Base-by-base conservation (phyloP, 768 basidiomycete species). In the Amylocystis lapponica region DNA sequence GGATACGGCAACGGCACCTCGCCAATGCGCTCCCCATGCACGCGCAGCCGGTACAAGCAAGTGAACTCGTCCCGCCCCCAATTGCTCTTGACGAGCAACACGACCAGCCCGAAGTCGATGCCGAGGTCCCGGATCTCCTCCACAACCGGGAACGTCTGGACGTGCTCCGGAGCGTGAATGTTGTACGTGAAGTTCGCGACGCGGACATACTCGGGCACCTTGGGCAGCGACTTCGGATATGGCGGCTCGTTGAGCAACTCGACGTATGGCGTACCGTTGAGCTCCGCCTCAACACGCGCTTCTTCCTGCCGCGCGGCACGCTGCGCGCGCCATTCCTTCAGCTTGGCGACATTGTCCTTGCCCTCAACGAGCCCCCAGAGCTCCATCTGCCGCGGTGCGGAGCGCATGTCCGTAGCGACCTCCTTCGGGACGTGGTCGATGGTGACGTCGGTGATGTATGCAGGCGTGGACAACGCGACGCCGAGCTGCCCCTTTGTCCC, bases 351-450 rank as follows among this genome's bases (percentile, higher is more conserved):
- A 51, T 93, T 88, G 38, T 87, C 84, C 39, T 56, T 47, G 9
- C 86, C 88, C 50, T 96, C 92, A 26, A 95, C 76, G 51, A 92
- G 62, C 0, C 81, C 93, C 93, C 92, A 95, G 4, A 95, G 76
- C 53, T 96, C 90, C 79, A 97, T 88, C 32, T 83, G 71, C 46
- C 77, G 70, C 32, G 95, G 95, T 2, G 91, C 90, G 30, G 81
- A 81, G 29, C 80, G 70, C 64, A 88, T 71, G 53, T 94, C 89
- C 57, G 79, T 78, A 5, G 91, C 86, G 31, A 92, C 69, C 50
- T 95, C 93, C 47, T 67, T 72, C 17, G 92, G 72, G 11, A 91
- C 80, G 60, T 99, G 95, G 57, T 98, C 95, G 43, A 89, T 75
- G 9, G 90, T 91, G 39, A 99, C 66, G 51, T 81, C 79, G 13